These are phyloP conservation scores for Phyllosticta capitalensis DNA, from an alignment of 2,329 filamentous ascomycete genomes.

Conservation along the genomic window DNA sequence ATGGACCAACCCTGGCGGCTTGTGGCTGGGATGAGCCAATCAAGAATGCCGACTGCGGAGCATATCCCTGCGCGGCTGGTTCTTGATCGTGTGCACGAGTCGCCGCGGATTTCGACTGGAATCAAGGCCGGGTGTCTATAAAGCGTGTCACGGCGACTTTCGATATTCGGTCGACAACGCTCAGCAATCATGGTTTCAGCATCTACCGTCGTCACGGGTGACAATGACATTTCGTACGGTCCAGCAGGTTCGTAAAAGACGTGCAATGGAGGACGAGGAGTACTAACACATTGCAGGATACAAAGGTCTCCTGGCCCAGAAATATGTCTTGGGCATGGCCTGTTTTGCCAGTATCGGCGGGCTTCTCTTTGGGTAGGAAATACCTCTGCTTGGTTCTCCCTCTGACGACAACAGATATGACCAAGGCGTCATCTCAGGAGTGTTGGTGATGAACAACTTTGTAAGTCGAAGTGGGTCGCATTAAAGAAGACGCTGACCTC, in stretches of 20 bases:
- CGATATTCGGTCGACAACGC: not conserved
- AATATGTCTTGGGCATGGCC: constrained; percentile 7
- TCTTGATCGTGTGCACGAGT: not conserved
- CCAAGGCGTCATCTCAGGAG: constrained; percentile 58
- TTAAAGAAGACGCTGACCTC: not conserved
- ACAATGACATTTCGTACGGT: constrained; percentile 4
- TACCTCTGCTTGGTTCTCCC: not conserved
- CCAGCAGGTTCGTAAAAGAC: not conserved
- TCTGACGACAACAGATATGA: not conserved
- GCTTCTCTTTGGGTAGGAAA: constrained; percentile 1
- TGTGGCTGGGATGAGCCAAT: not conserved
- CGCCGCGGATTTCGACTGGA: not conserved
- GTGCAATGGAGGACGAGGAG: no score
- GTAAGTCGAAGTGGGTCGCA: no score
- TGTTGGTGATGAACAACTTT: constrained; percentile 44
- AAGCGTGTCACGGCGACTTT: not conserved
- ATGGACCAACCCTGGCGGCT: not conserved
- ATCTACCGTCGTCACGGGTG: not conserved
- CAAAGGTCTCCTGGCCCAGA: constrained; percentile 6
- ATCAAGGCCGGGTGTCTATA: not conserved
- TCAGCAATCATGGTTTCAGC: not conserved
- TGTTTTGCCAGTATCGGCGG: constrained; percentile 9
- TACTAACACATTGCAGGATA: not conserved
- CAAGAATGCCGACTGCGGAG: not conserved
- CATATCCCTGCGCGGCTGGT: not conserved